phyloP scores from a whole-genome alignment of 2,329 filamentous ascomycete genomes.

The Exophiala alcalophila region DNA sequence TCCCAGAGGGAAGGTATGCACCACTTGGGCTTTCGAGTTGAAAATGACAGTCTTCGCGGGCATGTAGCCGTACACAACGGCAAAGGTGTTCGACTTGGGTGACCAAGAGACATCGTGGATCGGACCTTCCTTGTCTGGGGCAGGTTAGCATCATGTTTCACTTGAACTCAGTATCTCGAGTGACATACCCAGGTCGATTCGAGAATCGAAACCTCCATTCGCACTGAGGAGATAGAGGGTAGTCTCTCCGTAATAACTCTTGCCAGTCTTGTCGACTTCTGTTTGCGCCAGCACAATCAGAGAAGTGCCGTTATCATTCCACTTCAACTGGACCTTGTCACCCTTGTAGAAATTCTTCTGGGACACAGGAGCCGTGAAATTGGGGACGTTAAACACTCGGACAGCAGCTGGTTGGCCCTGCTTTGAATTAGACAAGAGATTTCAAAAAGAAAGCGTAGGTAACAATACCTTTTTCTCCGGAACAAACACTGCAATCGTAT shows the following conservation, averaged over 20 bases:
- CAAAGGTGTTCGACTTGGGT: conserved; percentile 95
- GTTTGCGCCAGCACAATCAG: conserved; percentile 94
- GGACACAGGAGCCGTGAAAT: conserved; percentile 78
- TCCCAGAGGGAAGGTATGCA: conserved; percentile 79
- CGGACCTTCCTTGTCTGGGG: conserved; percentile 84
- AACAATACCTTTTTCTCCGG: conserved; percentile 82
- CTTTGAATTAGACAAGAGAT: conserved; percentile 22
- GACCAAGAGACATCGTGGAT: conserved; percentile 99
- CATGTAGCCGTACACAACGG: conserved; percentile 97
- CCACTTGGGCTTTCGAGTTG: conserved; percentile 78
- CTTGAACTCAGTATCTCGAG: not conserved
- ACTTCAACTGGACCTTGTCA: conserved; percentile 97
- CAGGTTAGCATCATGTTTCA: conserved; percentile 10
- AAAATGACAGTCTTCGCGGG: conserved; percentile 99
- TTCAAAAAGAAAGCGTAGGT: not conserved
- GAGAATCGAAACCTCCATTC: conserved; percentile 86
- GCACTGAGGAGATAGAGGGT: conserved; percentile 93
- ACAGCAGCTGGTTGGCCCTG: conserved; percentile 90
- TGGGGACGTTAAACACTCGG: conserved; percentile 89
- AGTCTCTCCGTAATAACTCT: conserved; percentile 99
- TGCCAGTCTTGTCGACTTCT: conserved; percentile 95
- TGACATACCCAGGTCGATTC: conserved; percentile 67
- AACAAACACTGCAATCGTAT: conserved; percentile 90
- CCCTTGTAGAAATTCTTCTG: conserved; percentile 99
- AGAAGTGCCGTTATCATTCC: conserved; percentile 89